Evolutionary conservation across 2,329 filamentous ascomycete genomes (phyloP).

Genomic region (Aspergillus brunneoviolaceus): DNA sequence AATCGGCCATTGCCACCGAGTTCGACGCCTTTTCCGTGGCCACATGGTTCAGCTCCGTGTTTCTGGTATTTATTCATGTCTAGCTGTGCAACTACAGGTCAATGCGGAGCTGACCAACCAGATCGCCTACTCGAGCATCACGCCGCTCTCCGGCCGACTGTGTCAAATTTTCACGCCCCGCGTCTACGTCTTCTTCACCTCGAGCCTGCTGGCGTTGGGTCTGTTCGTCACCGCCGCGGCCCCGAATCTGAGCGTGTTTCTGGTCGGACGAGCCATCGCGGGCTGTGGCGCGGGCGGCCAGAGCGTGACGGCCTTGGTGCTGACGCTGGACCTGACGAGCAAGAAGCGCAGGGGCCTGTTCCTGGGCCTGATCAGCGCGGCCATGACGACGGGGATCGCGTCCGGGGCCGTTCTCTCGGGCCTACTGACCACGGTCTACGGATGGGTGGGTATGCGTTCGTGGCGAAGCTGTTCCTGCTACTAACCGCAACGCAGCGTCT

Average conservation of each 20-base stretch:
- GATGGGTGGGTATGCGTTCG: slow-evolving; percentile 61
- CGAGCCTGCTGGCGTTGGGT: slow-evolving; percentile 60
- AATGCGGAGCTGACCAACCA: slow-evolving; percentile 30
- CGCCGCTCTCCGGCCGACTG: slow-evolving; percentile 70
- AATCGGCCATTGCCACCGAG: slow-evolving; percentile 72
- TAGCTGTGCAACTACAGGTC: no score
- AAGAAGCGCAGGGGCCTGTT: slow-evolving; percentile 68
- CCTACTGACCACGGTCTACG: slow-evolving; percentile 60
- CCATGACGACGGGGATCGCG: slow-evolving; percentile 69
- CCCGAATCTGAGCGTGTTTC: slow-evolving; percentile 59
- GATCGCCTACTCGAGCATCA: slow-evolving; percentile 59
- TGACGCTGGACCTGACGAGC: slow-evolving; percentile 71
- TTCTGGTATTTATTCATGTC: slow-evolving; percentile 51
- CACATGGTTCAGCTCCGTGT: slow-evolving; percentile 79
- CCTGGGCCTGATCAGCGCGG: slow-evolving; percentile 71
- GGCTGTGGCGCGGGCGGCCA: slow-evolving; percentile 71
- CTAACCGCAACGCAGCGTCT: slow-evolving; percentile 53
- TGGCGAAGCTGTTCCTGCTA: background rate
- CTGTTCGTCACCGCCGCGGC: slow-evolving; percentile 65
- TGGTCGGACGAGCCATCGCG: slow-evolving; percentile 66
- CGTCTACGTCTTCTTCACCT: slow-evolving; percentile 62
- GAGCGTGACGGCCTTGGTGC: slow-evolving; percentile 70
- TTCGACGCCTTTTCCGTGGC: slow-evolving; percentile 70
- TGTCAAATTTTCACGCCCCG: slow-evolving; percentile 72
- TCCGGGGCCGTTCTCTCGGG: slow-evolving; percentile 71